Base-by-base conservation (phyloP, 1,284 basidiomycete species). In the Tilletia walkeri region DNA sequence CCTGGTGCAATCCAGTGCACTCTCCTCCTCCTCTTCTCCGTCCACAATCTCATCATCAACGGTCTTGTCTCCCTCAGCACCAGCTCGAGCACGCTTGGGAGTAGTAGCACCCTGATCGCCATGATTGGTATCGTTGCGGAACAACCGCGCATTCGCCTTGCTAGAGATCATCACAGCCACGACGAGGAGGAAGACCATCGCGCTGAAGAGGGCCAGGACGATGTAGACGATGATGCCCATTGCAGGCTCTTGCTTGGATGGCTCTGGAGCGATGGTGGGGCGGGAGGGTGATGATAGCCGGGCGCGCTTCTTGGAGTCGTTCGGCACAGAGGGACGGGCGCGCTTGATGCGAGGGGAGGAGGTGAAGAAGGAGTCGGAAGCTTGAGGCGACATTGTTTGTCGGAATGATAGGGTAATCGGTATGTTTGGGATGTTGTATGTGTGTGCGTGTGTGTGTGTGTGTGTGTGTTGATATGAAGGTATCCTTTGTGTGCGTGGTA, bases 161-260 rank as follows among this genome's bases (percentile, higher is more conserved):
- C 36, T 63, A 14, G 59, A 63, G 59, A 63, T 14, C 36, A n/a
- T 38, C 7, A 36, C 59, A 34, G 36, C 9, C 9, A 36, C 20
- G 34, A 63, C 18, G 18, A 63, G 36, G 59, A 34, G 18, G 59
- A 63, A 63, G 59, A 63, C 39, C 36, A 63, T 39, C 4, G 18
- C 30, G 16, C 59, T 39, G 34, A 63, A 14, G 34, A 39, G 16
- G 34, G 34, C 59, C 18, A 63, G 20, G 59, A 63, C 34, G 59
- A 63, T 38, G 36, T 63, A 18, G 59, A 63, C 12, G 59, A 63
- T 10, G 34, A 63, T 18, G 12, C 59, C 16, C 18, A 14, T 41
- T 63, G 36, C 3, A 16, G 36, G 59, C 34, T 39, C 59, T 18
- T 36, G 14, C 14, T 63, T 38, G 36, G 16, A 36, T 39, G 54